Percentiles rank a stretch among this genome's conserved stretches.
Conservation (phyloP, 2,329 filamentous ascomycete genomes). For the Penicillium sp. region DNA sequence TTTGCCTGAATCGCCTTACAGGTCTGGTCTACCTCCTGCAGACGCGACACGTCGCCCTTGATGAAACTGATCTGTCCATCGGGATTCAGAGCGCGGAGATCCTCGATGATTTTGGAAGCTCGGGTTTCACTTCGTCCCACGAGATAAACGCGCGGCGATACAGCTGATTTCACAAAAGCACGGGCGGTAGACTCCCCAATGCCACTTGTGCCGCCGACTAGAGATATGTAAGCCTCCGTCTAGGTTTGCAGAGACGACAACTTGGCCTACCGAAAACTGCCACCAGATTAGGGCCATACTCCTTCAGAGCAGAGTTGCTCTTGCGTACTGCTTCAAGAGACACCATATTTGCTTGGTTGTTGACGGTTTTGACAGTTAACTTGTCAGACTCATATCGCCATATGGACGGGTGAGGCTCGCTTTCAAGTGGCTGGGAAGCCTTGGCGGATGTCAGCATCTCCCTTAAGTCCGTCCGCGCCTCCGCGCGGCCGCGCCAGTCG, state of each 20-base stretch:
- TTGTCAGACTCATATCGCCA: too few relatives aligned
- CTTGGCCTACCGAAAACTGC: conserved; percentile 43
- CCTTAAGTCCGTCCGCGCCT: background rate
- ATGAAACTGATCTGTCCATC: conserved; percentile 49
- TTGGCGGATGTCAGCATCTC: background rate
- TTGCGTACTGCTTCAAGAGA: conserved; percentile 7
- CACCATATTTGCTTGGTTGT: conserved; percentile 8
- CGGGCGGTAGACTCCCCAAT: conserved; percentile 27
- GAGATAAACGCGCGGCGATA: conserved; percentile 50
- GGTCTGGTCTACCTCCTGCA: conserved; percentile 51
- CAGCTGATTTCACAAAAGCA: conserved; percentile 35
- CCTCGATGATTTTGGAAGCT: conserved; percentile 41
- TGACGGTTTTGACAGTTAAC: too few relatives aligned
- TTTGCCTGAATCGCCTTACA: conserved; percentile 45
- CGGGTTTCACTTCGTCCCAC: conserved; percentile 45
- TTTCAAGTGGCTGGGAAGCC: background rate
- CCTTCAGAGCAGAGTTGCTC: conserved; percentile 14
- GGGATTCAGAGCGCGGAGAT: conserved; percentile 46
- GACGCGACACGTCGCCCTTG: conserved; percentile 48
- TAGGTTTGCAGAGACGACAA: conserved; percentile 45
- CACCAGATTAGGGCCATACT: conserved; percentile 33
- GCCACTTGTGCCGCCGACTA: conserved; percentile 29
- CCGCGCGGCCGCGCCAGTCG: background rate
- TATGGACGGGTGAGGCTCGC: too few relatives aligned
- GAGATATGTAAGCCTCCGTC: background rate